Conservation (phyloP, 2,329 filamentous ascomycete species). For the Botrytis medusae region DNA sequence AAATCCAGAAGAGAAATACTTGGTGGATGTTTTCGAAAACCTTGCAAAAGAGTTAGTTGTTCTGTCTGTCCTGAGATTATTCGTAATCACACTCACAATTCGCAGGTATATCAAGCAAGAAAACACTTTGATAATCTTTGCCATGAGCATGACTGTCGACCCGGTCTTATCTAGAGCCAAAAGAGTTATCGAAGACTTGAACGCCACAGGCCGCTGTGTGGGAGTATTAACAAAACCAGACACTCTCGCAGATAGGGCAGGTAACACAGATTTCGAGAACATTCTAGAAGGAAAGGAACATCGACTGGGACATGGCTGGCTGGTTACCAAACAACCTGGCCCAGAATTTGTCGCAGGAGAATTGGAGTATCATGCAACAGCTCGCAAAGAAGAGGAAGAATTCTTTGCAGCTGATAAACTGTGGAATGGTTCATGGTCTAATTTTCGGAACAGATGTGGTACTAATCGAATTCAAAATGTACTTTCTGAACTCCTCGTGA, state of each 20-base stretch:
- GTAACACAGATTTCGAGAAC: conserved; percentile 53
- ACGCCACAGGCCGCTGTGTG: conserved; percentile 58
- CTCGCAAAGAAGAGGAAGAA: conserved; percentile 48
- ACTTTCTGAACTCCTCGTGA: conserved; percentile 50
- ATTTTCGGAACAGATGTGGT: conserved; percentile 52
- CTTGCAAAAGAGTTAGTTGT: conserved; percentile 53
- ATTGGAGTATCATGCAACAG: conserved; percentile 45
- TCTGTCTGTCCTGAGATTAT: too few species aligned
- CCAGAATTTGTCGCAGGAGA: conserved; percentile 10
- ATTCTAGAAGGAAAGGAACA: conserved; percentile 64
- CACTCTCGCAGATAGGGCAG: conserved; percentile 51
- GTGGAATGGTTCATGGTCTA: conserved; percentile 47
- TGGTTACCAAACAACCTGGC: conserved; percentile 69
- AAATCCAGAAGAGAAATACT: conserved; percentile 59
- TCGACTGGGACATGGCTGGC: conserved; percentile 71
- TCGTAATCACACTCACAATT: too few species aligned
- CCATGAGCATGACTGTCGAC: conserved; percentile 75
- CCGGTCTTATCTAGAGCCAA: conserved; percentile 73
- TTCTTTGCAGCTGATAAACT: conserved; percentile 50
- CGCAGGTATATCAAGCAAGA: conserved; percentile 27
- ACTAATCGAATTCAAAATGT: conserved; percentile 46
- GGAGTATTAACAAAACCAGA: conserved; percentile 88
- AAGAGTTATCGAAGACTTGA: conserved; percentile 57
- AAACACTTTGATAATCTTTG: conserved; percentile 76
- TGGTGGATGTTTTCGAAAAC: conserved; percentile 71